phyloP scores from a whole-genome alignment of 805 yeast genomes.

The Teunomyces kruisii region DNA sequence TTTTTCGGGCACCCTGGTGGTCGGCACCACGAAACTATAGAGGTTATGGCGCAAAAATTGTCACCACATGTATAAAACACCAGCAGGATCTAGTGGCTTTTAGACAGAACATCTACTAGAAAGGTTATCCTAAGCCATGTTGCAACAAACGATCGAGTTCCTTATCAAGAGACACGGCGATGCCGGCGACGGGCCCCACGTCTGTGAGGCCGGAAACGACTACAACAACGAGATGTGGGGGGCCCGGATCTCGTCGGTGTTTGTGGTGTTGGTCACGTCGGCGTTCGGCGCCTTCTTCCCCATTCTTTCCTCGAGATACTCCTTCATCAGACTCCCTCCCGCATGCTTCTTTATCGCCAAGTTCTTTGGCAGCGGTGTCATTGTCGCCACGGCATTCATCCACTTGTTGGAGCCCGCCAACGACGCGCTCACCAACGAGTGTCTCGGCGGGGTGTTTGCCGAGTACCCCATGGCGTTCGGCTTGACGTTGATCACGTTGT shows the following conservation, averaged over 20 bases:
- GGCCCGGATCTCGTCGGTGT: constrained; percentile 60
- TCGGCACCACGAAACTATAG: too few relatives aligned
- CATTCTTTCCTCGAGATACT: constrained; percentile 55
- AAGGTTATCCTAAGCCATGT: background rate
- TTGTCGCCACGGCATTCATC: constrained; percentile 77
- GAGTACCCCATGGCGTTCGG: constrained; percentile 58
- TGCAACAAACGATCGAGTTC: constrained; percentile 2
- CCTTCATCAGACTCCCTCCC: constrained; percentile 57
- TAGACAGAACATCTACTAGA: background rate
- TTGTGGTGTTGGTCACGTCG: constrained; percentile 58
- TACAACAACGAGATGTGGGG: constrained; percentile 44
- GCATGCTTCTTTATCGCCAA: constrained; percentile 68
- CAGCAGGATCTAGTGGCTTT: background rate
- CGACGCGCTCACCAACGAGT: constrained; percentile 53
- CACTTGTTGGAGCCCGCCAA: constrained; percentile 72
- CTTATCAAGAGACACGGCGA: constrained; percentile 23
- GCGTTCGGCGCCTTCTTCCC: constrained; percentile 63
- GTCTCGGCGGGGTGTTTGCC: constrained; percentile 60
- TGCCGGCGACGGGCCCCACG: background rate
- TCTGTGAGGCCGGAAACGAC: constrained; percentile 43
- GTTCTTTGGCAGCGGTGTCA: constrained; percentile 83
- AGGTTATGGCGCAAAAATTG: background rate
- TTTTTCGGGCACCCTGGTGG: too few relatives aligned
- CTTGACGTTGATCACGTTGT: constrained; percentile 49
- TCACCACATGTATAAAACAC: background rate